Evolutionary conservation across 345 rosid genomes (phyloP), one percentile per base, ranked within the genome.

Genomic region (Mangifera indica): DNA sequence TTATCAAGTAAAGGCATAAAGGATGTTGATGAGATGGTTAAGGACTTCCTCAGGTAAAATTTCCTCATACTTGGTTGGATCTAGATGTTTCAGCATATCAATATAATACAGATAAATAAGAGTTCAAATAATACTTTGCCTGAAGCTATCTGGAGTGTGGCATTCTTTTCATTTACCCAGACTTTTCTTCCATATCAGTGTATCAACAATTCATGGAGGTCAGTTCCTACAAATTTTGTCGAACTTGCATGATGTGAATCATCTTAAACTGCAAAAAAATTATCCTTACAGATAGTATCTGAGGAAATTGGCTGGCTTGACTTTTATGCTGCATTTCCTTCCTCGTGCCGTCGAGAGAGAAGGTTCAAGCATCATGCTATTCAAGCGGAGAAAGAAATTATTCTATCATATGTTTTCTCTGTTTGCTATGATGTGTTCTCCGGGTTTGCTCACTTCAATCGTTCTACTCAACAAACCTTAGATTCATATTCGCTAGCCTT

Each of bases 231-330:
- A 46, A 40, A 37, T 72, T 61, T n/a, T 72, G 13, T 52, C 76
- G 67, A 64, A 74, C 54, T 52, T 81, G 62, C 58, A 60, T 49
- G 48, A 63, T 25, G 8, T 58, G 29, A 74, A 60, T 24, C 51
- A 20, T 59, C 48, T 61, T 69, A 40, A 69, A 34, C 0, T 54
- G 13, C 42, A 74, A 25, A 66, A 59, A 29, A 59, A 45, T 45
- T 54, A 59, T 52, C 57, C 46, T 74, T 75, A 24, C 85, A 89
- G 91, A 70, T 89, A 60, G 86, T 87, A 53, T 75, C 63, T 17
- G 89, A 89, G 74, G 91, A 89, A 80, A 84, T 89, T 40, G 91
- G 87, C 63, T 89, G 94, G 91, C 86, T 89, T 22, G 91, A 87
- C 69, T 83, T 89, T 73, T 87, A 87, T 58, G 81, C 78, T 55